A percentile compares a stretch with the other conserved stretches of the same genome.
phyloP scores from a whole-genome alignment of 2,329 filamentous ascomycete genomes.

The Emericellopsis atlantica region DNA sequence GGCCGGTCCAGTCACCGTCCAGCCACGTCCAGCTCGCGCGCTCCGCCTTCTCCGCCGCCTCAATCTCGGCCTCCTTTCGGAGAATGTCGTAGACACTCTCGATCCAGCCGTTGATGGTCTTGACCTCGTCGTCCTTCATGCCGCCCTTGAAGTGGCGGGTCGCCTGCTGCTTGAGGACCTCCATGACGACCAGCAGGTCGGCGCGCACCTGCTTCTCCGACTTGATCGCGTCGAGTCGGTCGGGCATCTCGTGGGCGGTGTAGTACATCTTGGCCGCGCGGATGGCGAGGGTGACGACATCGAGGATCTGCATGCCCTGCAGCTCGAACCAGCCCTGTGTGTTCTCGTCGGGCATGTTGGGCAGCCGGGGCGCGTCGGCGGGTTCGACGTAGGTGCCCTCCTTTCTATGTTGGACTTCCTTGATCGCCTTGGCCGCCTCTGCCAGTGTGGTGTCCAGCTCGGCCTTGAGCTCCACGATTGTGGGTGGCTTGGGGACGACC shows the following conservation, averaged over 20 bases:
- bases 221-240: conserved; percentile 75
- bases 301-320: conserved; percentile 83
- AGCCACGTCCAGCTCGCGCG: conserved; percentile 72
- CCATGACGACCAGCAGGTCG: conserved; percentile 76
- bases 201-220: conserved; percentile 74
- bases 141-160: conserved; percentile 76
- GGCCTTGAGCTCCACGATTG: conserved; percentile 62
- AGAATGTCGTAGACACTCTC: conserved; percentile 66
- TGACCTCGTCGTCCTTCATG: conserved; percentile 64
- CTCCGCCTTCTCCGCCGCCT: conserved; percentile 58
- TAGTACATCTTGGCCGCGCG: conserved; percentile 94
- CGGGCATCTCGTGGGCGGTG: conserved; percentile 78
- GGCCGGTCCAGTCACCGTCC: conserved; percentile 60
- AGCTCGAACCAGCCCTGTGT: conserved; percentile 68
- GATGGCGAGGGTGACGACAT: conserved; percentile 90
- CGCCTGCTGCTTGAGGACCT: conserved; percentile 85
- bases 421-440: conserved; percentile 55
- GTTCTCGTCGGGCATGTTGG: conserved; percentile 30
- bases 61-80: conserved; percentile 62
- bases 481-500: conserved; percentile 71
- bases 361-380: conserved; percentile 14
- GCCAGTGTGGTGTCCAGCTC: conserved; percentile 55
- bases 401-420: conserved; percentile 36
- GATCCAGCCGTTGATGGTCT: conserved; percentile 70
- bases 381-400: conserved; percentile 13